Percentiles rank a stretch among this genome's conserved stretches.
Conservation (phyloP, 2,329 filamentous ascomycete genomes). For the Chaetothyriales sp. region DNA sequence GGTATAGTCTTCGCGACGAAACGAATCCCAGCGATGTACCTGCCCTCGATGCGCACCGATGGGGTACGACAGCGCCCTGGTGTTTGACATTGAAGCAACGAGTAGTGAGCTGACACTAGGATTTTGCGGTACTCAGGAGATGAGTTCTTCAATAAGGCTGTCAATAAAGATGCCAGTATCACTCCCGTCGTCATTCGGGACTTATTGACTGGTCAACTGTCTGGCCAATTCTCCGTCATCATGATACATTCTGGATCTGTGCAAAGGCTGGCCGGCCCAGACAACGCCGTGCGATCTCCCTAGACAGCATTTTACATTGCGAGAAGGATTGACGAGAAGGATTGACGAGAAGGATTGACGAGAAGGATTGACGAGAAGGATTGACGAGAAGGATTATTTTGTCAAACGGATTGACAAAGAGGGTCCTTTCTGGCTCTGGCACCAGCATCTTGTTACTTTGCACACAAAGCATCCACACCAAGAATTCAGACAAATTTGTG, state of each 20-base stretch:
- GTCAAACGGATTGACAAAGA: too few species aligned
- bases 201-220: neutral
- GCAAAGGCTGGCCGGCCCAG: neutral
- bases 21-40: too few species aligned
- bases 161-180: neutral
- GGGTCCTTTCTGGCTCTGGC: neutral
- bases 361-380: neutral
- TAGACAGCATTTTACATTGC: neutral
- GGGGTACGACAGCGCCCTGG: too few species aligned
- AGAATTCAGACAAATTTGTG: neutral
- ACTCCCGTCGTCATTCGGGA: neutral
- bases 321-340: neutral
- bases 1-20: too few species aligned
- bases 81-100: too few species aligned
- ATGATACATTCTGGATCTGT: neutral
- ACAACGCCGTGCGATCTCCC: neutral
- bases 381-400: neutral
- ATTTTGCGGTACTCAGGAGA: too few species aligned
- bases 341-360: neutral
- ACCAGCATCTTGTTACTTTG: neutral
- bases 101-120: too few species aligned
- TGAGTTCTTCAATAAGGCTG: neutral
- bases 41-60: too few species aligned
- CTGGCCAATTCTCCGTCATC: neutral
- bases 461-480: neutral